Conservation (phyloP, 2,329 filamentous ascomycete species). For the Cryphonectria naterciae region DNA sequence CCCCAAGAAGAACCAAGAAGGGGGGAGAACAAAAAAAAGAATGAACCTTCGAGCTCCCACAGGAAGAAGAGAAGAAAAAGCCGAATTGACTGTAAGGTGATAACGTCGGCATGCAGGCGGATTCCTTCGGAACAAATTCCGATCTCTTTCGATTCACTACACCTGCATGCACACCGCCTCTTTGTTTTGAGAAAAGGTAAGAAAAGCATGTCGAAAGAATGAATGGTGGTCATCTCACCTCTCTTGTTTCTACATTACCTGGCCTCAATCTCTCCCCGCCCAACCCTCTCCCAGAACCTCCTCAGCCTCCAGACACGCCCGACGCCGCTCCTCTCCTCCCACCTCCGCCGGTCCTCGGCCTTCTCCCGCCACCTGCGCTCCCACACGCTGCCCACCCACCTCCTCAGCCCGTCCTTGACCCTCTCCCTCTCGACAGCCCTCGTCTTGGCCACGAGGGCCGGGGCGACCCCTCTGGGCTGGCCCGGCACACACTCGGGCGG, state of each 20-base stretch:
- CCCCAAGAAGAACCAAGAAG: not conserved
- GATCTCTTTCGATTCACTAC: not conserved
- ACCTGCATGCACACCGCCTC: not conserved
- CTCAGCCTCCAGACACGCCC: constrained; percentile 65
- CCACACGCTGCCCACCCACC: constrained; percentile 67
- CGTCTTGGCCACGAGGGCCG: constrained; percentile 64
- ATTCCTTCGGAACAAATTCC: not conserved
- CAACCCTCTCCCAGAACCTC: constrained; percentile 68
- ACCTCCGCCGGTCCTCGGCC: constrained; percentile 50
- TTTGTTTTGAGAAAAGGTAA: not conserved
- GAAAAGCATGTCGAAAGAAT: not conserved
- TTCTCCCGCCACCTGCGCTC: constrained; percentile 54
- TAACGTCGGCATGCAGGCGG: not conserved
- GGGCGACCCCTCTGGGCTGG: constrained; percentile 52
- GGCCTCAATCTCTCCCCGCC: constrained; percentile 43
- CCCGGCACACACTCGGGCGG: constrained; percentile 65
- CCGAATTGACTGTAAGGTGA: not conserved
- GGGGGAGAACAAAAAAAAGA: not conserved
- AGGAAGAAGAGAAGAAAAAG: not conserved
- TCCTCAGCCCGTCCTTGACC: constrained; percentile 67
- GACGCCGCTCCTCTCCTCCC: constrained; percentile 56
- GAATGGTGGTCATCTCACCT: not conserved
- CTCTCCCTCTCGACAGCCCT: constrained; percentile 67
- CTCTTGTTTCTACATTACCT: not conserved
- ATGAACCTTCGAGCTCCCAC: too few relatives aligned